Percentiles rank a stretch among this genome's conserved stretches.
Evolutionary conservation across 2,329 filamentous ascomycete species (phyloP).

Genomic region (Trichoderma guizhouense): DNA sequence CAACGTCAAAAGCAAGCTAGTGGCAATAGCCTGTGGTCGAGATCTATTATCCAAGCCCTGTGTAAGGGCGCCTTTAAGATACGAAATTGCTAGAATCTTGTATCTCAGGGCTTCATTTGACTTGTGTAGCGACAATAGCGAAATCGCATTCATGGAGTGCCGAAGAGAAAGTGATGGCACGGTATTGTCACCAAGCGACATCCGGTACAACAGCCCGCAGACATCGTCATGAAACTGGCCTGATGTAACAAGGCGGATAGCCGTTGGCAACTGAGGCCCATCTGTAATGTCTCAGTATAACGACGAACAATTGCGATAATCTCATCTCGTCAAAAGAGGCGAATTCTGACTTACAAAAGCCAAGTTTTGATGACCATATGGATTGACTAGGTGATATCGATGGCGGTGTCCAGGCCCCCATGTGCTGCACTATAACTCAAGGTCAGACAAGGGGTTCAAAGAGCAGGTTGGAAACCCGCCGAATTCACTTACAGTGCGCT

Average conservation of each 20-base stretch:
- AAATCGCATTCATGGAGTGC: conserved; percentile 16
- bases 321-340: not conserved
- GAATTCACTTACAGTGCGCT: not conserved
- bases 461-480: not conserved
- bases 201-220: conserved; percentile 9
- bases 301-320: not conserved
- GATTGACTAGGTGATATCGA: not conserved
- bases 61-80: conserved; percentile 6
- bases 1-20: conserved; percentile 14
- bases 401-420: conserved; percentile 5
- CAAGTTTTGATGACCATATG: not conserved
- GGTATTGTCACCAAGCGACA: conserved; percentile 15
- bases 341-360: not conserved
- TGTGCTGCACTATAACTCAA: conserved; percentile 4
- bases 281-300: not conserved
- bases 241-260: conserved; percentile 14
- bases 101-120: conserved; percentile 8
- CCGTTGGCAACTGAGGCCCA: conserved; percentile 4
- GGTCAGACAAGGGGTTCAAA: not conserved
- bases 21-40: conserved; percentile 13
- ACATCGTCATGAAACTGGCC: conserved; percentile 9
- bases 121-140: conserved; percentile 6
- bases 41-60: conserved; percentile 6
- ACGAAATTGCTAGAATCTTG: conserved; percentile 9
- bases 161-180: conserved; percentile 12